These are phyloP conservation scores for Benincasa hispida DNA, from an alignment of 306 rosid species.

Conservation along the genomic window DNA sequence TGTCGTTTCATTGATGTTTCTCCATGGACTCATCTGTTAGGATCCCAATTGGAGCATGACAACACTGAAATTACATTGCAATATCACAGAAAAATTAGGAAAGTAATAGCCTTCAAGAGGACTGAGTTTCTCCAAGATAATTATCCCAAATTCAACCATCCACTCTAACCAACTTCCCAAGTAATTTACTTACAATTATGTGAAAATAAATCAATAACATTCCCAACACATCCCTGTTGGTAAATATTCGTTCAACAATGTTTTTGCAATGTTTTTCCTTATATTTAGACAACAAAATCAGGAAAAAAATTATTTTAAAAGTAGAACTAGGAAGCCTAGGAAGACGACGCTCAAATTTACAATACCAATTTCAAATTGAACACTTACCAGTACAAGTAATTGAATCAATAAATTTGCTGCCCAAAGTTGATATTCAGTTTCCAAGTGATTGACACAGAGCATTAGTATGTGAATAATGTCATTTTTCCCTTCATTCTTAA, in stretches of 20 bases:
- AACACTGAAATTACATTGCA: not conserved
- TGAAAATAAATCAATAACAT: not conserved
- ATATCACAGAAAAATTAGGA: not conserved
- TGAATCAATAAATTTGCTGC: slow-evolving; percentile 64
- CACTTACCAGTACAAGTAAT: slow-evolving; percentile 43
- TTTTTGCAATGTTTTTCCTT: not conserved
- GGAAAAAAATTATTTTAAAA: not conserved
- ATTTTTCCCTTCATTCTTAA: slow-evolving; percentile 35
- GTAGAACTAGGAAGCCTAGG: not conserved
- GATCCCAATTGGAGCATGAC: not conserved
- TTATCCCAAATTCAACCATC: not conserved
- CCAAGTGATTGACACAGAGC: slow-evolving; percentile 42
- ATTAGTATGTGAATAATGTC: slow-evolving; percentile 40
- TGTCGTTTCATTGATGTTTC: not conserved
- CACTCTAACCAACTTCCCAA: not conserved
- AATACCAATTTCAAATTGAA: slow-evolving; percentile 2
- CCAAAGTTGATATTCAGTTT: slow-evolving; percentile 49
- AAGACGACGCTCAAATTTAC: not conserved
- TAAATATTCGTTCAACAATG: not conserved
- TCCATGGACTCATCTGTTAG: not conserved
- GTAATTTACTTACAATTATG: not conserved
- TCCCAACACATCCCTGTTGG: not conserved
- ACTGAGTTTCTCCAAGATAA: not conserved
- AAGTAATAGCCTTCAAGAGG: not conserved
- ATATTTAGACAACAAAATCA: not conserved